These are phyloP conservation scores for Populus deltoides DNA, from an alignment of 345 rosid genomes.

Conservation along the genomic window DNA sequence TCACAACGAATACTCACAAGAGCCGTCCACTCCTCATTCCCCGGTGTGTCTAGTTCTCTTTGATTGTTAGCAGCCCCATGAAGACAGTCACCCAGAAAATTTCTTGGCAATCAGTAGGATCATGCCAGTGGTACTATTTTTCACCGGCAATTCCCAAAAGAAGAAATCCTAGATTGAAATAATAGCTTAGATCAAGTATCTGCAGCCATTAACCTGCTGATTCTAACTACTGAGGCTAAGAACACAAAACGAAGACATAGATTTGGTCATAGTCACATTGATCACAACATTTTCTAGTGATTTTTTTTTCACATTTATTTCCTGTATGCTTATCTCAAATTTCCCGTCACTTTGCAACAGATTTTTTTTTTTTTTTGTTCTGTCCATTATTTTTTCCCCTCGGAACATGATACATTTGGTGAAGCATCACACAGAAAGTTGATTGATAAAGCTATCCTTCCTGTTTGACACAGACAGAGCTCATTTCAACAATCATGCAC, in stretches of 20 bases:
- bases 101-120: neutral
- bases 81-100: constrained; percentile 3
- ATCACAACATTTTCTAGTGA: neutral
- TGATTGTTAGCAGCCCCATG: constrained; percentile 46
- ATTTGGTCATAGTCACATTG: neutral
- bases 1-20: constrained; percentile 43
- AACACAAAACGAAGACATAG: neutral
- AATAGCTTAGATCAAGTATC: neutral
- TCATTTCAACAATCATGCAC: neutral
- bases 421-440: neutral
- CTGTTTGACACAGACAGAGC: neutral
- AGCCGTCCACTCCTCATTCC: constrained; percentile 59
- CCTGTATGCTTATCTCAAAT: neutral
- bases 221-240: neutral
- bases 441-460: neutral
- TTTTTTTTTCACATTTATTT: neutral
- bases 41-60: constrained; percentile 37
- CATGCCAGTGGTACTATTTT: neutral
- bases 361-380: neutral
- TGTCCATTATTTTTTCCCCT: neutral
- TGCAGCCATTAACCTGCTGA: neutral
- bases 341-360: neutral
- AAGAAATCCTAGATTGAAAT: neutral
- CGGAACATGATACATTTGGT: neutral
- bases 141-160: constrained; percentile 1